Evolutionary conservation across 176 grass and related monocot genomes (phyloP).

Genomic region (Lolium multiflorum): DNA sequence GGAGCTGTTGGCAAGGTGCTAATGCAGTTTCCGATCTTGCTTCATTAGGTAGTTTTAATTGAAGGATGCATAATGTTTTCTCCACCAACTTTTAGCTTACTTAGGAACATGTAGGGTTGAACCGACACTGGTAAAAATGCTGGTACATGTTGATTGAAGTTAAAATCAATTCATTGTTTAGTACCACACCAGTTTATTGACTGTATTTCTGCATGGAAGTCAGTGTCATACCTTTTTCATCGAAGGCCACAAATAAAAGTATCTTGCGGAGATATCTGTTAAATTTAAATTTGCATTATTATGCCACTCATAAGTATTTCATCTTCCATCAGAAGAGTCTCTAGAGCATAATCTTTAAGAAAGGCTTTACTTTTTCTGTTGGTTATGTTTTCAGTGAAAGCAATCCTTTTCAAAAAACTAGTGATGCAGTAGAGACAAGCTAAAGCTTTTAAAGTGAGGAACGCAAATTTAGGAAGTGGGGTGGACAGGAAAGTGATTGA

Average conservation of each 20-base stretch:
- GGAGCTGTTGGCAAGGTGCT: conserved; percentile 78
- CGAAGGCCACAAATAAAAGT: neutral
- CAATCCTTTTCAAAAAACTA: neutral
- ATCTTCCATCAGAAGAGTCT: neutral
- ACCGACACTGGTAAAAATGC: neutral
- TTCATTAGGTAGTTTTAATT: conserved; percentile 56
- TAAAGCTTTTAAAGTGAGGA: conserved; percentile 7
- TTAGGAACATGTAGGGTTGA: neutral
- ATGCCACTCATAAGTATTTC: neutral
- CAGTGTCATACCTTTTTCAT: neutral
- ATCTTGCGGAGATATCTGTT: conserved; percentile 1
- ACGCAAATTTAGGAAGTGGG: neutral
- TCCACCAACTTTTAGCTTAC: neutral
- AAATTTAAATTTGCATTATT: neutral
- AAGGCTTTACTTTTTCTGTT: neutral
- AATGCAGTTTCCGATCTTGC: conserved; percentile 52
- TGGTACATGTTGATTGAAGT: neutral
- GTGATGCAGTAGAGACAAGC: neutral
- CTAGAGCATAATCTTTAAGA: neutral
- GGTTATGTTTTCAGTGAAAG: conserved; percentile 8
- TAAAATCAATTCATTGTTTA: neutral
- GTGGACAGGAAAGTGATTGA: neutral
- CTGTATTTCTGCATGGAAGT: conserved; percentile 7
- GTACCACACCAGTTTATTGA: neutral
- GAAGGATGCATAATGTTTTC: conserved; percentile 11